These are phyloP conservation scores for Magnolia officinalis DNA, from an alignment of 164 flowering plant genomes.

Conservation along the genomic window DNA sequence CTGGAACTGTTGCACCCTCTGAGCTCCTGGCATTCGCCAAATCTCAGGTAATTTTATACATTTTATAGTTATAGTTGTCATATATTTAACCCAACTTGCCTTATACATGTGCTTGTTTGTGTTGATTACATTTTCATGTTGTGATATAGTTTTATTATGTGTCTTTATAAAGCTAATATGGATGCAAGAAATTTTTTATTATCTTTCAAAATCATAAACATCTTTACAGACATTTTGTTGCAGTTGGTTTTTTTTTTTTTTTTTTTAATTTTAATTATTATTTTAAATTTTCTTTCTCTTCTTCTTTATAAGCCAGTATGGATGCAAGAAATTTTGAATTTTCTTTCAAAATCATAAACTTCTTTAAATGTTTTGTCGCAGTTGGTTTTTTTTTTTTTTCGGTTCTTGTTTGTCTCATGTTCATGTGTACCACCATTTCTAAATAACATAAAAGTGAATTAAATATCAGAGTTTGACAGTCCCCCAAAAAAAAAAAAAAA, in stretches of 20 bases:
- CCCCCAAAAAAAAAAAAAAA: too few relatives aligned
- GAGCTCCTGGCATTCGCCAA: constrained; percentile 69
- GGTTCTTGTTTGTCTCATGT: too few relatives aligned
- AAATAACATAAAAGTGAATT: background rate
- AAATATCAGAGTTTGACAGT: too few relatives aligned
- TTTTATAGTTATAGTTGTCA: background rate
- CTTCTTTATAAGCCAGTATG: background rate
- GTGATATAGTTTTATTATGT: background rate
- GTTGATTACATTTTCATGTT: background rate
- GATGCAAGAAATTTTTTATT: background rate
- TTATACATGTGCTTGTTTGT: too few relatives aligned
- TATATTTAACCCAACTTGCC: too few relatives aligned
- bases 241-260: background rate
- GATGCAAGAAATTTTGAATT: background rate
- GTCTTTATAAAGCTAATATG: too few relatives aligned
- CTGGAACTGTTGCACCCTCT: constrained; percentile 47
- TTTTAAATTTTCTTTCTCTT: too few relatives aligned
- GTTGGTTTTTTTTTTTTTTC: background rate
- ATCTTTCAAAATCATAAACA: background rate
- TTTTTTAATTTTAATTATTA: too few relatives aligned
- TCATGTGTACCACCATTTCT: background rate
- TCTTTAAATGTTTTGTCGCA: too few relatives aligned
- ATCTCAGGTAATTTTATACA: constrained; percentile 52
- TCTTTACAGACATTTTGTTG: background rate
- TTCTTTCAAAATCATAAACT: background rate